Evolutionary conservation across 2,329 filamentous ascomycete genomes (phyloP).

Genomic region (Neurospora crassa): DNA sequence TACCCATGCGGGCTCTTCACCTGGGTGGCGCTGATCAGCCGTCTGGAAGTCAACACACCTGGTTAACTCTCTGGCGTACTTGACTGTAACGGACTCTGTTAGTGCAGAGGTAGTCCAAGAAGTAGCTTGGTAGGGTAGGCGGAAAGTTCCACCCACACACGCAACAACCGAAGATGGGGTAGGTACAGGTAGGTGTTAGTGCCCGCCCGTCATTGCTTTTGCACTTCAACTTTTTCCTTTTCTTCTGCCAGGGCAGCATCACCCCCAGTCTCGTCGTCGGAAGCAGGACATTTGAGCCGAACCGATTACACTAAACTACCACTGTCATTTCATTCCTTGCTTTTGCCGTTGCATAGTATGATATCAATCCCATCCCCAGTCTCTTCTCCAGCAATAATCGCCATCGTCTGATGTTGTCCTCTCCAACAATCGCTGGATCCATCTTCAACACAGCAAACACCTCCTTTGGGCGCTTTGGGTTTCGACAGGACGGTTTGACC

Average conservation of each 20-base stretch:
- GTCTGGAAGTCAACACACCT: not conserved
- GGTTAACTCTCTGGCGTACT: not conserved
- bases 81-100: not conserved
- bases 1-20: not conserved
- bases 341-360: not conserved
- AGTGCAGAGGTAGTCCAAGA: not conserved
- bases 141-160: not conserved
- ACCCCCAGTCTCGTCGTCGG: not conserved
- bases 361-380: not conserved
- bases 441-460: not conserved
- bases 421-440: not conserved
- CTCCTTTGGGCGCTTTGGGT: not conserved
- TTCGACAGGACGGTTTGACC: not conserved
- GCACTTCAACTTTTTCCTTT: not conserved
- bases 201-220: not conserved
- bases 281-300: not conserved
- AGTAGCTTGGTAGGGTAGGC: not conserved
- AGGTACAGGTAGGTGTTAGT: not conserved
- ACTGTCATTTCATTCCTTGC: not conserved
- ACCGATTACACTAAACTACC: not conserved
- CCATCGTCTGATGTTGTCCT: not conserved
- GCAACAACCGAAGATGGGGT: not conserved
- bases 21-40: not conserved
- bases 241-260: not conserved
- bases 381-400: not conserved